Conservation (phyloP, 2,329 filamentous ascomycete genomes). For the Colletotrichum spinosum region DNA sequence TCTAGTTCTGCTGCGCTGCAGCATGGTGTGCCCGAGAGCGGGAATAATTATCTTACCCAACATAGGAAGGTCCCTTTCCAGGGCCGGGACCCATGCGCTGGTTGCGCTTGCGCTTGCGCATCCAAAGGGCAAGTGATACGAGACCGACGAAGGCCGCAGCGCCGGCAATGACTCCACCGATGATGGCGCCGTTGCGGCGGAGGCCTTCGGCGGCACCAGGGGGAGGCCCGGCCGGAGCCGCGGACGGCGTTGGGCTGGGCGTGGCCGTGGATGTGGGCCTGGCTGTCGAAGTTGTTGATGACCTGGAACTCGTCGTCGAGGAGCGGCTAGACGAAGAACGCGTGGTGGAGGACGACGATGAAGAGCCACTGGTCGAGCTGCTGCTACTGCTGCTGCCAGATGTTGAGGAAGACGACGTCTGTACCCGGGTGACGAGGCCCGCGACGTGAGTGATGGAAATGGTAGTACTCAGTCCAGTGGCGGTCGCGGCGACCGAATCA, state of each 20-base stretch:
- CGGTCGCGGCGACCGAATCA: slow-evolving; percentile 60
- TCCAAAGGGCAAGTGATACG: slow-evolving; percentile 54
- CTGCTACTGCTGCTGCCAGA: slow-evolving; percentile 10
- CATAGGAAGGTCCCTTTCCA: slow-evolving; percentile 51
- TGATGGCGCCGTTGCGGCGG: slow-evolving; percentile 55
- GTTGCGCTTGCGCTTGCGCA: slow-evolving; percentile 58
- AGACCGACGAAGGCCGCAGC: slow-evolving; percentile 59
- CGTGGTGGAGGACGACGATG: slow-evolving; percentile 35
- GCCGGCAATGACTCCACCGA: slow-evolving; percentile 66
- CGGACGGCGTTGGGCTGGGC: slow-evolving; percentile 29
- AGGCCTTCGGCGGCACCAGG: slow-evolving; percentile 44
- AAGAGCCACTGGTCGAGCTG: background rate
- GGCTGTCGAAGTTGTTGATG: slow-evolving; percentile 17
- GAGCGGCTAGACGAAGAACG: slow-evolving; percentile 29
- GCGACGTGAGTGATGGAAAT: slow-evolving; percentile 53
- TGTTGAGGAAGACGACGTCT: slow-evolving; percentile 12
- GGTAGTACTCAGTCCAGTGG: slow-evolving; percentile 53
- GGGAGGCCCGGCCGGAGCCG: slow-evolving; percentile 42
- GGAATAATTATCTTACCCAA: slow-evolving; percentile 49
- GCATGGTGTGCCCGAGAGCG: background rate
- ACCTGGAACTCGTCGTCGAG: slow-evolving; percentile 17
- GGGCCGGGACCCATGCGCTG: slow-evolving; percentile 55
- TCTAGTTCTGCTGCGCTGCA: background rate
- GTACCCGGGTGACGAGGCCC: slow-evolving; percentile 52
- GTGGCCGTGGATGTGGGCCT: slow-evolving; percentile 32